Percentiles rank a stretch among this genome's conserved stretches.
Conservation (phyloP, 345 rosid genomes). For the Murraya koenigii region DNA sequence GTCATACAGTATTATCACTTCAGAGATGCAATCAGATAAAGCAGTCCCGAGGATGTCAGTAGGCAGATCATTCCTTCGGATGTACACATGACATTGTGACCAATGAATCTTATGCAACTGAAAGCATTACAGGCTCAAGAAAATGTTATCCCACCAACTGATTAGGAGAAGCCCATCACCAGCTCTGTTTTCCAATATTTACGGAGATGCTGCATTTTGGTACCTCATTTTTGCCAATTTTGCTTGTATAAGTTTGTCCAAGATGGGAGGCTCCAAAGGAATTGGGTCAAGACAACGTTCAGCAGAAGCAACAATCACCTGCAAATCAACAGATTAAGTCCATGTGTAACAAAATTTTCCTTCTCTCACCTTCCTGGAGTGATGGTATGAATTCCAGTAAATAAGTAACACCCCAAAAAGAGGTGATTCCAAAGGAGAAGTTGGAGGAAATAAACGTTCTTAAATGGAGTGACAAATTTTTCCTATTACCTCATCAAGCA, state of each 20-base stretch:
- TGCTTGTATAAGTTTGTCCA: conserved; percentile 92
- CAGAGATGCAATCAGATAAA: neutral
- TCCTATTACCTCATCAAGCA: conserved; percentile 83
- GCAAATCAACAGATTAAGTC: conserved; percentile 17
- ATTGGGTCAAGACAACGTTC: conserved; percentile 92
- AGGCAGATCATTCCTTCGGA: neutral
- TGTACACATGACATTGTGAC: neutral
- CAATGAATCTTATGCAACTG: neutral
- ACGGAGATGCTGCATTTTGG: conserved; percentile 31
- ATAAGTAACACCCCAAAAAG: neutral
- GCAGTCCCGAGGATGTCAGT: neutral
- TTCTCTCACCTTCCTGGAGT: neutral
- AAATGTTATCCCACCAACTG: neutral
- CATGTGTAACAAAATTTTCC: neutral
- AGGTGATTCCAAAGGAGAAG: neutral
- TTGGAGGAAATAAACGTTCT: neutral
- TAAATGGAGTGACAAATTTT: neutral
- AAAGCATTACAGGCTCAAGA: neutral
- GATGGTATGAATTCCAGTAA: neutral
- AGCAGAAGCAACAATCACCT: conserved; percentile 94
- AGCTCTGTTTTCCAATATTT: conserved; percentile 1
- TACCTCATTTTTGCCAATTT: conserved; percentile 66
- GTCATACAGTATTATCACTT: neutral
- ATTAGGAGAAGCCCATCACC: neutral
- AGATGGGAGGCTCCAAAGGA: conserved; percentile 87